A percentile compares a stretch with the other conserved stretches of the same genome.
phyloP scores from a whole-genome alignment of 306 rosid species.

The Glycine tomentella region DNA sequence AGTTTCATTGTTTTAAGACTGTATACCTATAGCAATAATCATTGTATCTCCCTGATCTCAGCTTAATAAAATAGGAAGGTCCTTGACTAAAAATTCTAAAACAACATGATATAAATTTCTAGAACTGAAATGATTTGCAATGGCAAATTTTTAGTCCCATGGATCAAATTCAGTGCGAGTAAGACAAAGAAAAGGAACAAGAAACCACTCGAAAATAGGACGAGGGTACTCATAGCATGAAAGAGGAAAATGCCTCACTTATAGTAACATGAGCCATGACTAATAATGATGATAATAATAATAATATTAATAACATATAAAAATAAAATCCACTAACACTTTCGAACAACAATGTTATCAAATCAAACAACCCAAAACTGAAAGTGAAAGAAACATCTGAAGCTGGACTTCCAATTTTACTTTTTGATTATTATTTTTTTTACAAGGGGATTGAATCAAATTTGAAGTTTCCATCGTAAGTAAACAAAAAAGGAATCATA shows the following conservation, averaged over 20 bases:
- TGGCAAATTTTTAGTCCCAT: background rate
- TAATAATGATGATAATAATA: no score
- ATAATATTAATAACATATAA: no score
- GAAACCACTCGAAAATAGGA: slow-evolving; percentile 9
- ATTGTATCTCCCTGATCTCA: slow-evolving; percentile 4
- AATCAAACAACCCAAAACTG: slow-evolving; percentile 23
- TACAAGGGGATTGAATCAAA: background rate
- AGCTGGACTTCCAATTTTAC: background rate
- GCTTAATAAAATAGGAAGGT: background rate
- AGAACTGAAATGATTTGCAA: background rate
- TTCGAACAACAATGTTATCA: slow-evolving; percentile 1
- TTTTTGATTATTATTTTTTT: no score
- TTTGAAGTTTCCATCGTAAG: slow-evolving; percentile 12
- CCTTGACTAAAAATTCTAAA: slow-evolving; percentile 32
- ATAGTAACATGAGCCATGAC: background rate
- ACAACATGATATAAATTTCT: background rate
- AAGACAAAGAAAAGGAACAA: background rate
- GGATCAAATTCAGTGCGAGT: slow-evolving; percentile 13
- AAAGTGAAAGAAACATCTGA: background rate
- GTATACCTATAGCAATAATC: background rate
- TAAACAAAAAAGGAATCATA: slow-evolving; percentile 37
- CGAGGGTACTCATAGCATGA: slow-evolving; percentile 14
- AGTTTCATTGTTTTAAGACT: background rate
- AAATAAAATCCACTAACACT: background rate
- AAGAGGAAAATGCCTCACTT: slow-evolving; percentile 38